phyloP scores from a whole-genome alignment of 495 filamentous ascomycete genomes.

The Aspergillus ostianus region DNA sequence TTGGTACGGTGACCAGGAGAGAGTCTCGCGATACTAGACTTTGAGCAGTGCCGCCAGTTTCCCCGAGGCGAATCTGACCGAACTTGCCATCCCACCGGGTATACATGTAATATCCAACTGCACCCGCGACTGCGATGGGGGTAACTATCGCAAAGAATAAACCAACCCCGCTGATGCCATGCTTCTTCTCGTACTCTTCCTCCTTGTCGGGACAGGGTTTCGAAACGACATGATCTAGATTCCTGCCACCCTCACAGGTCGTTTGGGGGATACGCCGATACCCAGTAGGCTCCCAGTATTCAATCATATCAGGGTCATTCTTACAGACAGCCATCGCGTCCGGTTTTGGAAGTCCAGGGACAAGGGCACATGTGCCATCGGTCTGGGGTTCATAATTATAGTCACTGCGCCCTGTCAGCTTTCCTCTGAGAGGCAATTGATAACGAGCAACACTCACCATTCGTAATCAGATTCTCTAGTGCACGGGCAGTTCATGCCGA shows the following conservation, averaged over 20 bases:
- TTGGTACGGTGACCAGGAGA: constrained; percentile 71
- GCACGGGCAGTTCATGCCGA: constrained; percentile 75
- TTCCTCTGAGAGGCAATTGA: neutral
- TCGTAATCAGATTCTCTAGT: constrained; percentile 77
- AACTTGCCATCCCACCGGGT: constrained; percentile 85
- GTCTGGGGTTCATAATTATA: constrained; percentile 84
- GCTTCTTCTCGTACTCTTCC: constrained; percentile 69
- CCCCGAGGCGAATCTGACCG: constrained; percentile 82
- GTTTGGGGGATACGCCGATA: constrained; percentile 89
- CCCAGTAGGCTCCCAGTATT: constrained; percentile 80
- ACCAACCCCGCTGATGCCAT: constrained; percentile 67
- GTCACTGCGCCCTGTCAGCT: constrained; percentile 55
- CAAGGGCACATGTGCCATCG: constrained; percentile 73
- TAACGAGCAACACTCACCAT: constrained; percentile 60
- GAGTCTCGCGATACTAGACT: constrained; percentile 61
- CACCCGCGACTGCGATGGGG: constrained; percentile 65
- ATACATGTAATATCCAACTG: constrained; percentile 82
- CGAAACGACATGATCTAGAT: constrained; percentile 61
- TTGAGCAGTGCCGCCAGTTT: constrained; percentile 40
- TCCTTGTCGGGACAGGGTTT: constrained; percentile 72
- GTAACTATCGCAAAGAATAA: constrained; percentile 83
- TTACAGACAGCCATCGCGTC: constrained; percentile 65
- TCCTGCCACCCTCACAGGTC: constrained; percentile 73
- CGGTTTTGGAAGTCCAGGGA: constrained; percentile 64
- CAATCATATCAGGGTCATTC: constrained; percentile 59